These are phyloP conservation scores for Rubia yunnanensis DNA, from an alignment of 257 asterid genomes.

Conservation along the genomic window DNA sequence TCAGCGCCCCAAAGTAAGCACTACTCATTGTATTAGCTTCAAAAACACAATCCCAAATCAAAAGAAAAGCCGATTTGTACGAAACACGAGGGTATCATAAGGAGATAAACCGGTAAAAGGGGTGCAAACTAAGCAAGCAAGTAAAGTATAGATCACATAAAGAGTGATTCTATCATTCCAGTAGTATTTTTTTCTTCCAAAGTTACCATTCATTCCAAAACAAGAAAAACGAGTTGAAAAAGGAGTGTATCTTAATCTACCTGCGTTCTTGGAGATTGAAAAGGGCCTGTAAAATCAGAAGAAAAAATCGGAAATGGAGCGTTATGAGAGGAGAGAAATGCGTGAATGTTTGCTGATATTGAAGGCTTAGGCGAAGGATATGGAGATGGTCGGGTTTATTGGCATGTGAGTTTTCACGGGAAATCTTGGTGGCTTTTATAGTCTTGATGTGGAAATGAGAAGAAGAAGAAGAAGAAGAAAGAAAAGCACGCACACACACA, in stretches of 20 bases:
- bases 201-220: constrained; percentile 11
- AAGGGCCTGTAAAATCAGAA: not conserved
- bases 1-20: constrained; percentile 42
- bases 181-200: constrained; percentile 13
- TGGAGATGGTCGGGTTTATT: constrained; percentile 24
- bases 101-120: constrained; percentile 10
- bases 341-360: constrained; percentile 15
- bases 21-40: constrained; percentile 43
- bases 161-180: constrained; percentile 21
- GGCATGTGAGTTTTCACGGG: constrained; percentile 71
- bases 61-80: not conserved
- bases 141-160: constrained; percentile 66
- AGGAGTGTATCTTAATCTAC: too few species aligned
- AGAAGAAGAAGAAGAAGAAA: too few species aligned
- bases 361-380: constrained; percentile 3
- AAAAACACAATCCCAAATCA: constrained; percentile 19
- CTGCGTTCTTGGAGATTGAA: not conserved
- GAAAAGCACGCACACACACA: not conserved
- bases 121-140: constrained; percentile 30
- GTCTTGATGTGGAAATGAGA: not conserved
- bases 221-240: not conserved
- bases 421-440: constrained; percentile 29
- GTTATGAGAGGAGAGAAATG: constrained; percentile 7
- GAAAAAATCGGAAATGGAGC: not conserved
- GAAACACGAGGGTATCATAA: constrained; percentile 1